These are phyloP conservation scores for Gymnopus androsaceus DNA, from an alignment of 1,284 basidiomycete species.

Conservation along the genomic window DNA sequence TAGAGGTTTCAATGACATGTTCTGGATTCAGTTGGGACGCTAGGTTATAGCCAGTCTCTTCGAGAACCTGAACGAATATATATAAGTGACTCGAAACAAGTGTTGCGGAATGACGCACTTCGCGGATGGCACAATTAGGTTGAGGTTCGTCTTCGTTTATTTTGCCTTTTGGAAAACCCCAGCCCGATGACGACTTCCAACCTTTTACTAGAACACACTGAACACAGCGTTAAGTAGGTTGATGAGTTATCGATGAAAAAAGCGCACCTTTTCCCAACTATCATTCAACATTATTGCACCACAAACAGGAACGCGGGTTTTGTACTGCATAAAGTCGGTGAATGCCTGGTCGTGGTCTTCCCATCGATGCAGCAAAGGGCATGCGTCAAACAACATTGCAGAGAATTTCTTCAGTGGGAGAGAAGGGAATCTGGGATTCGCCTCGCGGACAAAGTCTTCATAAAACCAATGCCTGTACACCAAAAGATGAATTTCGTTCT, in stretches of 20 bases:
- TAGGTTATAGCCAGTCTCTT: slow-evolving; percentile 93
- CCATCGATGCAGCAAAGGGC: slow-evolving; percentile 80
- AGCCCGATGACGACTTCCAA: slow-evolving; percentile 94
- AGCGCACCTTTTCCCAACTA: slow-evolving; percentile 85
- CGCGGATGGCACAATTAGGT: slow-evolving; percentile 84
- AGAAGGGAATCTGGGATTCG: slow-evolving; percentile 86
- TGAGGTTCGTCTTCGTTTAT: slow-evolving; percentile 93
- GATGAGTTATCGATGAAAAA: neutral
- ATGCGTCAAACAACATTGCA: slow-evolving; percentile 86
- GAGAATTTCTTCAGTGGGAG: slow-evolving; percentile 92
- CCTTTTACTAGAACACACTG: slow-evolving; percentile 95
- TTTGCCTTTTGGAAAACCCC: slow-evolving; percentile 99
- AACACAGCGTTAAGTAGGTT: neutral
- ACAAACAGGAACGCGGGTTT: slow-evolving; percentile 97
- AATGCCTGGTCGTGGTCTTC: slow-evolving; percentile 82
- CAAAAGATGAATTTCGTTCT: slow-evolving; percentile 16
- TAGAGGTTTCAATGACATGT: slow-evolving; percentile 84
- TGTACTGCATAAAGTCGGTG: slow-evolving; percentile 90
- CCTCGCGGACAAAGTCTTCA: slow-evolving; percentile 95
- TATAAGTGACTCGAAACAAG: slow-evolving; percentile 9
- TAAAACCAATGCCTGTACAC: slow-evolving; percentile 94
- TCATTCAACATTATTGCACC: slow-evolving; percentile 95
- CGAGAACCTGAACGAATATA: slow-evolving; percentile 60
- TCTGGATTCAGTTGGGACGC: slow-evolving; percentile 66
- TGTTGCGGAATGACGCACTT: slow-evolving; percentile 76